Conservation (phyloP, 805 yeast species). For the Middelhovenomyces tepae region DNA sequence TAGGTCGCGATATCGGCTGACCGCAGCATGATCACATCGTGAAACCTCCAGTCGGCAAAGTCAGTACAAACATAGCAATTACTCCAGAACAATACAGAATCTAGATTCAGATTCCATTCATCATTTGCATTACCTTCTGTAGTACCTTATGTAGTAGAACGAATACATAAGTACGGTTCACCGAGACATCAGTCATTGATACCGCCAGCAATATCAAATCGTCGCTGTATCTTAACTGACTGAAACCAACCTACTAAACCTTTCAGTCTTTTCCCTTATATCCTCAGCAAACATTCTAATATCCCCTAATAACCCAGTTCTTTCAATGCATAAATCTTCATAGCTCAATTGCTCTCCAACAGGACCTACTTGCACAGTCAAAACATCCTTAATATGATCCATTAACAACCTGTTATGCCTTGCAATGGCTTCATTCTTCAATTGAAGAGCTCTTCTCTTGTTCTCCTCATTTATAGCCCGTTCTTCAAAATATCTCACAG, state of each 20-base stretch:
- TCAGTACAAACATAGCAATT: no score
- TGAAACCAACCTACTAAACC: not conserved
- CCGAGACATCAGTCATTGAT: not conserved
- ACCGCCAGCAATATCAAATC: not conserved
- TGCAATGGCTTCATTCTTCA: conserved; percentile 20
- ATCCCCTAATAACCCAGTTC: not conserved
- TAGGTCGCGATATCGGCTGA: no score
- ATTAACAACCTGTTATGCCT: conserved; percentile 23
- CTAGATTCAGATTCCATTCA: not conserved
- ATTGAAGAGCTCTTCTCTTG: conserved; percentile 23
- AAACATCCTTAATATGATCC: conserved; percentile 21
- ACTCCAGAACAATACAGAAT: no score
- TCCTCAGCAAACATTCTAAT: not conserved
- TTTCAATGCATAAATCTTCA: conserved; percentile 1
- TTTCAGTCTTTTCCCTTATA: not conserved
- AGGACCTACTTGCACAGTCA: conserved; percentile 11
- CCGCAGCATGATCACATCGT: no score
- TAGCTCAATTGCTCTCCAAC: conserved; percentile 1
- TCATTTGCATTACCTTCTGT: not conserved
- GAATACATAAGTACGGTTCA: not conserved
- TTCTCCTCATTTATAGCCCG: conserved; percentile 23
- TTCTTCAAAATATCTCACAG: conserved; percentile 25
- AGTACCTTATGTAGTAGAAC: not conserved
- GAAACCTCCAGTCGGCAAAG: no score
- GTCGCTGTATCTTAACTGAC: not conserved